Conservation (phyloP, 176 grass and related monocot genomes). For the Oryza meyeriana region DNA sequence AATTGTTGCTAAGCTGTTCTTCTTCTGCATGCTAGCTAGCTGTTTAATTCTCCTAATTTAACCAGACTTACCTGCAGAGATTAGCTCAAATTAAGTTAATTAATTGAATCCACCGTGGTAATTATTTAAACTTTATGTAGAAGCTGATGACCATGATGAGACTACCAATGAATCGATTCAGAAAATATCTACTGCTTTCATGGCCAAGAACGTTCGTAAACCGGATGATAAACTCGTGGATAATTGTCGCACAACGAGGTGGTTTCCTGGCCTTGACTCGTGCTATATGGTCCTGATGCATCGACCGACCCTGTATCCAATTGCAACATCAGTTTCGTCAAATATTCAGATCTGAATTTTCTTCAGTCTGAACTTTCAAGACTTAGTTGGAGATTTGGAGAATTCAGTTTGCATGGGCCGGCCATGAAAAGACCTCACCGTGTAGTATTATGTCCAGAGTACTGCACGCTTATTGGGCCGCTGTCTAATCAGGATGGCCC, state of each 20-base stretch:
- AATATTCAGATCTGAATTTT: too few relatives aligned
- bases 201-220: neutral
- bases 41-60: neutral
- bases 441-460: neutral
- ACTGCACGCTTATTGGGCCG: neutral
- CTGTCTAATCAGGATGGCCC: neutral
- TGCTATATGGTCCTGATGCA: neutral
- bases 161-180: neutral
- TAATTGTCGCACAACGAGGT: neutral
- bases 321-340: too few relatives aligned
- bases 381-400: too few relatives aligned
- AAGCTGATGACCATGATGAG: too few relatives aligned
- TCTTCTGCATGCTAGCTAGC: neutral
- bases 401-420: neutral
- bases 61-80: neutral
- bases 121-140: neutral
- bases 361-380: too few relatives aligned
- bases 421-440: neutral
- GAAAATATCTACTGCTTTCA: neutral
- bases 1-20: too few relatives aligned
- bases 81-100: neutral
- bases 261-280: neutral
- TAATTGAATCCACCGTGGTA: neutral
- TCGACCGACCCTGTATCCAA: too few relatives aligned
- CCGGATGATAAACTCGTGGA: neutral